phyloP scores from a whole-genome alignment of 352 stramenopile genomes.

The Phytopythium mirpurense region DNA sequence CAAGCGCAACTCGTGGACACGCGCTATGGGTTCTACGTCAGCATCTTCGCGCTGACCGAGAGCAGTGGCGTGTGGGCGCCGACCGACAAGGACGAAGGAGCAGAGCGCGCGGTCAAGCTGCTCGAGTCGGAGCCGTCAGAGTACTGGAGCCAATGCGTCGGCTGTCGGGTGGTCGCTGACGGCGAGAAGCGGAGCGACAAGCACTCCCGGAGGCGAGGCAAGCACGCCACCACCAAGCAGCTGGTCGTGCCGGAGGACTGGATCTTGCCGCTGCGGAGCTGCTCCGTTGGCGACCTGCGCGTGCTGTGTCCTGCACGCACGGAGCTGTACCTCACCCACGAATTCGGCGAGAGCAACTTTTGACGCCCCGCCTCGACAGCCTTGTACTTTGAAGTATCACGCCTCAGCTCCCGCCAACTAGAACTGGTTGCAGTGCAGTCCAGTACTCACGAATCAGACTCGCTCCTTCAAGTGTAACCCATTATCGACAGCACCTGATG shows the following conservation, averaged over 20 bases:
- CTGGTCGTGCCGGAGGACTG: constrained; percentile 43
- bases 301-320: constrained; percentile 41
- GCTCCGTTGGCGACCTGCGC: constrained; percentile 33
- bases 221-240: constrained; percentile 15
- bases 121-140: constrained; percentile 29
- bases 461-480: no score
- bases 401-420: no score
- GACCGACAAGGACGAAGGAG: constrained; percentile 12
- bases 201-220: neutral
- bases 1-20: constrained; percentile 41
- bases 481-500: neutral
- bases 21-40: constrained; percentile 44
- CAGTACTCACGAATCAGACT: no score
- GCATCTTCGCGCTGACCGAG: constrained; percentile 41
- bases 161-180: constrained; percentile 23
- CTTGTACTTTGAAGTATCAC: no score
- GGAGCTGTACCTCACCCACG: constrained; percentile 35
- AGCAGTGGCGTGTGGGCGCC: constrained; percentile 20
- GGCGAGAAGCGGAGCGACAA: constrained; percentile 11
- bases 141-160: constrained; percentile 26
- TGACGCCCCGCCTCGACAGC: neutral
- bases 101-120: constrained; percentile 17
- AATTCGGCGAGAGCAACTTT: constrained; percentile 38
- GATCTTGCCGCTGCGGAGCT: constrained; percentile 43
- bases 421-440: no score